Evolutionary conservation across 129 eudicot genomes (phyloP).

Genomic region (Lactuca sativa): DNA sequence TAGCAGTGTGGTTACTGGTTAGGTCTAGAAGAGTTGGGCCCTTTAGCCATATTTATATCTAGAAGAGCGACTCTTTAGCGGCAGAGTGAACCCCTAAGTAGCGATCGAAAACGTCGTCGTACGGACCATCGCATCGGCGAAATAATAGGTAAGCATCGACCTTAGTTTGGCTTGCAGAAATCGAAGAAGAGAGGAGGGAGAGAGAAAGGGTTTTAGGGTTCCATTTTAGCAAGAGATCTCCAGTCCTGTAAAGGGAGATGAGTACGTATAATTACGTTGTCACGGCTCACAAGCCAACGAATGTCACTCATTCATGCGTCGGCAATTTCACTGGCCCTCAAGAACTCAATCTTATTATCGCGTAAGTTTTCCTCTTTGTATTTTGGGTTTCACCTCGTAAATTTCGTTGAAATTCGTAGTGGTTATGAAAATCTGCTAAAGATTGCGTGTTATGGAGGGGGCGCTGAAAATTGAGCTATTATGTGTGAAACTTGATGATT

Average conservation of each 20-base stretch:
- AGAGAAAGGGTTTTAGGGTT: slow-evolving; percentile 32
- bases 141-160: slow-evolving; percentile 18
- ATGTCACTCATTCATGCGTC: slow-evolving; percentile 92
- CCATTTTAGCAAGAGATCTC: slow-evolving; percentile 21
- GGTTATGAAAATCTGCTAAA: background rate
- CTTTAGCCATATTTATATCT: background rate
- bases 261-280: slow-evolving; percentile 88
- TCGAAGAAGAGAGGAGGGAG: background rate
- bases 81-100: background rate
- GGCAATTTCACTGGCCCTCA: slow-evolving; percentile 96
- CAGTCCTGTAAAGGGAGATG: slow-evolving; percentile 41
- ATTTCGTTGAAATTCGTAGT: background rate
- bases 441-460: background rate
- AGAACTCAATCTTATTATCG: slow-evolving; percentile 88
- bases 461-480: slow-evolving; percentile 10
- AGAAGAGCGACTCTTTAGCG: background rate
- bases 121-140: background rate
- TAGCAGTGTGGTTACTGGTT: background rate
- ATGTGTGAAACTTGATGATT: slow-evolving; percentile 1
- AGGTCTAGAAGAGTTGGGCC: background rate
- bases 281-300: slow-evolving; percentile 99
- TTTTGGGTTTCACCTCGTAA: background rate
- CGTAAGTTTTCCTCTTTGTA: slow-evolving; percentile 39
- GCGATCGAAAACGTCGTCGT: slow-evolving; percentile 24
- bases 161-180: slow-evolving; percentile 1